Evolutionary conservation across 1,139 yeast genomes (phyloP), one percentile per base, ranked within the genome.

Genomic region (Candida neerlandica): DNA sequence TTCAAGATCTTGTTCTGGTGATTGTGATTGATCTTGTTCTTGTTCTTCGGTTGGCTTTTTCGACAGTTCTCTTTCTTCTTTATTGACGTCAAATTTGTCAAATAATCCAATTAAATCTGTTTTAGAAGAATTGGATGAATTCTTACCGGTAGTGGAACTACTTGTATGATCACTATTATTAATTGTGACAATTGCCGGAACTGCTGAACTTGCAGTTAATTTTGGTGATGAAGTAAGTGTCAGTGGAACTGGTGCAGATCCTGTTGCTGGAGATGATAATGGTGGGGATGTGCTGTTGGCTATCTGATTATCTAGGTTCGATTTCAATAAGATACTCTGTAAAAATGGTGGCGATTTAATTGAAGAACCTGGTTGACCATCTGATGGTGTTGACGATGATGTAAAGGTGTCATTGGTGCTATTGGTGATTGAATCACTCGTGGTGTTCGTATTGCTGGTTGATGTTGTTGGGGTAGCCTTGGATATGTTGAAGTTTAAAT

Each of bases 401-500:
- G 40, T 26, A 7, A 19, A 33, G 14, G 40, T 41, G 27, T 41
- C 43, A 27, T 10, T 30, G 26, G 18, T 19, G 38, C 35, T 21
- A 6, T 34, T 29, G 32, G 34, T 14, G 26, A 32, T 15, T 41
- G 38, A 41, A 50, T 39, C 45, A 53, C 46, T 41, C 57, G 63
- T 59, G 2, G 71, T 64, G 49, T 60, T 69, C 32, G 72, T 63
- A 51, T 71, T 73, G 19, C 71, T 66, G 12, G 78, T 73, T 23
- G 78, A 73, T 1, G 80, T 75, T 2, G 80, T 75, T n/a, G 80
- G 71, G 2, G 71, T 64, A 6, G 80, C 60, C 57, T 75, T 75
- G 43, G 74, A 61, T 16, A 73, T 63, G 51, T 64, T 73, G 55
- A 74, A 75, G n/a, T 69, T 66, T 46, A 72, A 62, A 45, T 65